Evolutionary conservation across 2,329 filamentous ascomycete species (phyloP), one percentile per base, ranked within the genome.

Genomic region (Cordyceps fumosorosea): DNA sequence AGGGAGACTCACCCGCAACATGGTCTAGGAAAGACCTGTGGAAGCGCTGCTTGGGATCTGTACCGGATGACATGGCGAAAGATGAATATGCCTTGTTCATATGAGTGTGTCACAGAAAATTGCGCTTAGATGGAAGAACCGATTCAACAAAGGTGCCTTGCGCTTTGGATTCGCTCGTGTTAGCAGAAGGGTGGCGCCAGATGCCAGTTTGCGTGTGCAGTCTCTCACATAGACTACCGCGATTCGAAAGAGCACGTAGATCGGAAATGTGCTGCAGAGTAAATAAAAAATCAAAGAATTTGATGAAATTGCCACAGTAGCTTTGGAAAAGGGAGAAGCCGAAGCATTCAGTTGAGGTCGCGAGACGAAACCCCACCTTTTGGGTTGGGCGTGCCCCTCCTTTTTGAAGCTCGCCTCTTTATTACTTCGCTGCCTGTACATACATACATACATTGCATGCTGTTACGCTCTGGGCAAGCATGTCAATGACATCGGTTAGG

Each of bases 11-110:
- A 92, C 90, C 82, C 53, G 85, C 84, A 57, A 89, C 84, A 74
- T 90, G 87, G 68, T 87, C 82, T 67, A 91, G 88, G 70, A 96
- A 96, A 71, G 91, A 89, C 68, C 86, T 85, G 73, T 93, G 93
- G 78, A 96, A 96, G 44, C 85, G 85, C 70, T 93, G 88, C 67
- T 92, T 95, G 62, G 73, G 71, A 63, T 76, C 55, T 32, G 32
- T 48, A 42, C 42, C 37, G 11, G 42, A 16, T 6, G 48, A 73
- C 74, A 76, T 76, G 59, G 59, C 69, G 48, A 47, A 14, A 11
- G 1, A 34, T 8, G 5, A n/a, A 48, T 26, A 24, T n/a, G 16
- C n/a, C 20, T 3, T n/a, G 24, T 29, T 32, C 5, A n/a, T 5
- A 18, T 8, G 24, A n/a, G 29, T 12, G 22, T 7, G 34, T 24